Evolutionary conservation across 805 yeast genomes (phyloP), one percentile per base, ranked within the genome.

Genomic region (Millerozyma miso): DNA sequence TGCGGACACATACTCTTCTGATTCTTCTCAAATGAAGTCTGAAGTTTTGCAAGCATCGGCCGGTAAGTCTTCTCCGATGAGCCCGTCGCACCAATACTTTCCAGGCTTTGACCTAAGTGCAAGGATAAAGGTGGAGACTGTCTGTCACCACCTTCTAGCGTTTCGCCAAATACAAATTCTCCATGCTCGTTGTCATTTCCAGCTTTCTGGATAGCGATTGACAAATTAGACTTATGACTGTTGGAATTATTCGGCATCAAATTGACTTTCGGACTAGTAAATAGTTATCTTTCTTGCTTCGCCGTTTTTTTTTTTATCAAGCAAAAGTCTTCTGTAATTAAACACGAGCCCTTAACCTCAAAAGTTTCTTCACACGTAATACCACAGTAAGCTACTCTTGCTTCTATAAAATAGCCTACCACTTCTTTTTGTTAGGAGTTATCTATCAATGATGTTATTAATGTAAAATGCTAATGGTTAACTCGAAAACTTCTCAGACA

Each of bases 201-300:
- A 19, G 73, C 74, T 51, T 67, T 63, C 45, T 69, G 66, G 32
- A 71, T 71, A 44, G 75, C 76, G 44, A 71, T 53, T 33, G 75
- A 69, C 33, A 71, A 54, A 49, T 71, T 71, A 10, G 74, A 69
- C 50, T 62, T 67, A 14, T 53, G 58, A 29, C 44, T 40, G 42
- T 41, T 41, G 17, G 38, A 29, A 29, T 20, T 32, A 20, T 54
- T 51, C 18, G 58, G 54, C 59, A 56, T 56, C 40, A 37, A 42
- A 29, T 44, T 36, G 12, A 12, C 17, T 41, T 15, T 39, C 16
- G 29, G n/a, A 16, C 15, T 5, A 38, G 15, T 2, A 31, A 26
- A 38, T 13, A 10, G 29, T 23, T 23, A 23, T 6, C 6, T 23
- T 6, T 23, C 10, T 23, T n/a, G n/a, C n/a, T n/a, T n/a, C n/a